Base-by-base conservation (phyloP, 371 early-diverging fungal genomes). In the Mucor velutinosus region DNA sequence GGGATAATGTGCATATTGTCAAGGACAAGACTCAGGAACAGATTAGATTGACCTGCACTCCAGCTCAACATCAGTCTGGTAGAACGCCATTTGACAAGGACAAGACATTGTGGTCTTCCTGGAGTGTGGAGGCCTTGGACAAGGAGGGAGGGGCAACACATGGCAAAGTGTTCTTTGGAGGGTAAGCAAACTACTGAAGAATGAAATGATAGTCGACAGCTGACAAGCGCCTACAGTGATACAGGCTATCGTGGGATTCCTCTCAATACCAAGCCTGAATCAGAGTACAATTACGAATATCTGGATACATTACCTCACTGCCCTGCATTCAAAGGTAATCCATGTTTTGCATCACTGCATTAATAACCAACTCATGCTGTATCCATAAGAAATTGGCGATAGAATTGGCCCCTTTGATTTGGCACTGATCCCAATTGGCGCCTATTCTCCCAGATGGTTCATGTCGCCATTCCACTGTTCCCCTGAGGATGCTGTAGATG, bases 381-480 rank as follows among this genome's bases (percentile, higher is more conserved):
- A 23, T 32, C 8, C 23, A n/a, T 25, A 37, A 76, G 79, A 92
- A 73, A 93, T 94, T 65, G 92, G 93, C 17, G 77, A 85, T 6
- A 84, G 84, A 39, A 77, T 86, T 47, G 92, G 92, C 27, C 89
- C 91, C 1, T 87, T 91, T 73, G 88, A 90, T 61, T 74, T 94
- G 6, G 77, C 92, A 11, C 86, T 90, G 49, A 90, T 94, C 47
- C 93, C 95, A 1, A 94, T 94, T 64, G 95, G 95, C 7, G 93
- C 93, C 0, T 94, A 93, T 67, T 82, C 83, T 4, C 95, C 95
- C 7, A 85, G 93, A 62, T 83, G 81, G 80, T 68, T 86, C 76
- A 89, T 91, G 86, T 87, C 87, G 2, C 75, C 87, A 21, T 77
- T 92, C 65, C 94, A 93, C 69, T 89, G 88, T 58, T 85, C 83